Percentiles rank a stretch among this genome's conserved stretches.
phyloP scores from a whole-genome alignment of 331 rosid genomes.

The Quercus tomentella region DNA sequence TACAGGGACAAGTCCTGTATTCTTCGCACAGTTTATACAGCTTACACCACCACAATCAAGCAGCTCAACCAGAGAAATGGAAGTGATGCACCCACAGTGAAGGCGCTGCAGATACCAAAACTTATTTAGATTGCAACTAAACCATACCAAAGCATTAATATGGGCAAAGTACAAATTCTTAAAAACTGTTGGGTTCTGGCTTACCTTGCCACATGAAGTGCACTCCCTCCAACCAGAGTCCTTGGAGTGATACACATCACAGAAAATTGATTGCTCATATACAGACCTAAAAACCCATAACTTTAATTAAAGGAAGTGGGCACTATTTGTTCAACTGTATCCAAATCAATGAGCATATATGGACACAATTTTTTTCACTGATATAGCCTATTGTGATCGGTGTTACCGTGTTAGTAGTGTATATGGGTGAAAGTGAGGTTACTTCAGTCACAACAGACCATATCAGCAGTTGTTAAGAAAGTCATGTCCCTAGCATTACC shows the following conservation, averaged over 20 bases:
- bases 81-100: slow-evolving; percentile 93
- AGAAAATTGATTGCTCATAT: slow-evolving; percentile 72
- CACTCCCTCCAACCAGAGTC: slow-evolving; percentile 99
- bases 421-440: no score
- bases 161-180: background rate
- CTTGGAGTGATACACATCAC: slow-evolving; percentile 68
- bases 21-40: slow-evolving; percentile 64
- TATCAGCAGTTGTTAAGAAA: no score
- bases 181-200: background rate
- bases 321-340: background rate
- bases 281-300: slow-evolving; percentile 51
- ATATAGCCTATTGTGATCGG: no score
- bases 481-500: no score
- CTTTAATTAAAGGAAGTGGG: background rate
- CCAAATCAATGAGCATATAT: background rate
- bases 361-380: no score
- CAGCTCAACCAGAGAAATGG: slow-evolving; percentile 65
- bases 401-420: no score
- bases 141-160: background rate
- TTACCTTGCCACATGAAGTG: slow-evolving; percentile 78
- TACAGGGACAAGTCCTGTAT: slow-evolving; percentile 49
- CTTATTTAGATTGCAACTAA: slow-evolving; percentile 5
- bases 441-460: no score
- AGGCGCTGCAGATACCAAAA: slow-evolving; percentile 59
- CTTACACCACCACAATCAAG: slow-evolving; percentile 85